Conservation (phyloP, 169 alveolate species). For the Eimeria acervulina region DNA sequence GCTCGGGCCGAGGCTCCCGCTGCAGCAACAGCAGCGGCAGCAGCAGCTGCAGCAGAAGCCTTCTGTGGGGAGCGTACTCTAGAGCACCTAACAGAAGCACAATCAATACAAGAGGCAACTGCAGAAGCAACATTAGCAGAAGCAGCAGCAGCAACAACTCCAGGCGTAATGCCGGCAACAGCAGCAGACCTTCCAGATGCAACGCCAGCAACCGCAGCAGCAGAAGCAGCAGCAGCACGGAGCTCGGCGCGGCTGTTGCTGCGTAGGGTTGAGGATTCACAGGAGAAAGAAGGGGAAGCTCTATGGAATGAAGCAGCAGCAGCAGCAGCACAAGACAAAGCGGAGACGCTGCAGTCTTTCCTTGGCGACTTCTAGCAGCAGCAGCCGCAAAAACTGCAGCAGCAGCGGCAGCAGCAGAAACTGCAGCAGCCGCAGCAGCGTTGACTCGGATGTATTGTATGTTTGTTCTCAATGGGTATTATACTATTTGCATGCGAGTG, state of each 20-base stretch:
- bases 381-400: no score
- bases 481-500: no score
- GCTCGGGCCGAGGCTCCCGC: conserved; percentile 25
- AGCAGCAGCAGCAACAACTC: neutral
- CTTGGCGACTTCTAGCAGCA: conserved; percentile 8
- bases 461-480: no score
- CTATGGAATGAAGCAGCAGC: conserved; percentile 5
- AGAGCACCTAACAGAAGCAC: neutral
- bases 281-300: conserved; percentile 4
- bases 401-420: conserved; percentile 22
- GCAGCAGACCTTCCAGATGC: no score
- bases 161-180: no score
- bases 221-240: neutral
- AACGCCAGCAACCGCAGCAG: no score
- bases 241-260: conserved; percentile 14
- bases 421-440: neutral
- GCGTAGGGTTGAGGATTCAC: neutral
- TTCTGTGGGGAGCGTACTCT: neutral
- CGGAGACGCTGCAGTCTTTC: neutral
- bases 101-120: neutral
- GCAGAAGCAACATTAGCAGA: neutral
- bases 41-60: conserved; percentile 18
- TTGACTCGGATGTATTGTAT: no score
- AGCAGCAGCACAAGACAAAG: conserved; percentile 1
- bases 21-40: neutral